These are phyloP conservation scores for Alnus glutinosa DNA, from an alignment of 306 rosid genomes.

Conservation along the genomic window DNA sequence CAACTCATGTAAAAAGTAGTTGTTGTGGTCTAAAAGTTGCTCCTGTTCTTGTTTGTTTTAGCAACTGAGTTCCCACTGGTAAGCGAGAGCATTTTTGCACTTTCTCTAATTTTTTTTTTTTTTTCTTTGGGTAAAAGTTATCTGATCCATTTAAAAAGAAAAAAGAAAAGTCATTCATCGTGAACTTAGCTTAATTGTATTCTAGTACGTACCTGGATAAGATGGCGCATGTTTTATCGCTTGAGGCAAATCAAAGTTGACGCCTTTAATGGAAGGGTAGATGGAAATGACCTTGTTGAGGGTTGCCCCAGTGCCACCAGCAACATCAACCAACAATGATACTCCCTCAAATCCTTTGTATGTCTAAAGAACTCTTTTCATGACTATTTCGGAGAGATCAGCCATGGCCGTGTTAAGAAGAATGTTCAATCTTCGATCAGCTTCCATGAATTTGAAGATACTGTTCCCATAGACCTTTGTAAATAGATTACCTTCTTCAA, in stretches of 20 bases:
- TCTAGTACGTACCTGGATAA: constrained; percentile 17
- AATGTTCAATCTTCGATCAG: not conserved
- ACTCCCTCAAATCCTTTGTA: constrained; percentile 38
- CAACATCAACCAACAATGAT: constrained; percentile 40
- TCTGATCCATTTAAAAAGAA: no score
- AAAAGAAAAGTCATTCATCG: no score
- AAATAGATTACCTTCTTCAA: constrained; percentile 19
- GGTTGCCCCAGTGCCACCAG: constrained; percentile 37
- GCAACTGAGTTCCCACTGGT: no score
- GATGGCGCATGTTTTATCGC: constrained; percentile 24
- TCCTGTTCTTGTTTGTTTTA: no score
- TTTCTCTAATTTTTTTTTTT: no score
- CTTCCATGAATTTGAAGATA: constrained; percentile 1
- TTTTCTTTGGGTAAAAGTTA: no score
- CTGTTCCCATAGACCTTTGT: constrained; percentile 10
- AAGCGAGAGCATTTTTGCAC: no score
- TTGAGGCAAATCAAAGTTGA: constrained; percentile 29
- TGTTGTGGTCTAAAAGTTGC: no score
- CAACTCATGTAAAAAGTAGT: no score
- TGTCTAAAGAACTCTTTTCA: constrained; percentile 26
- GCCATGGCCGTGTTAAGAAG: constrained; percentile 32
- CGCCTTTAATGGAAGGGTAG: constrained; percentile 32
- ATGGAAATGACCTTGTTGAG: constrained; percentile 33
- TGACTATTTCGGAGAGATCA: constrained; percentile 5
- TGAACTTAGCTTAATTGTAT: no score